Evolutionary conservation across 2,329 filamentous ascomycete species (phyloP), one percentile per base, ranked within the genome.

Genomic region (Aspergillus melleus): DNA sequence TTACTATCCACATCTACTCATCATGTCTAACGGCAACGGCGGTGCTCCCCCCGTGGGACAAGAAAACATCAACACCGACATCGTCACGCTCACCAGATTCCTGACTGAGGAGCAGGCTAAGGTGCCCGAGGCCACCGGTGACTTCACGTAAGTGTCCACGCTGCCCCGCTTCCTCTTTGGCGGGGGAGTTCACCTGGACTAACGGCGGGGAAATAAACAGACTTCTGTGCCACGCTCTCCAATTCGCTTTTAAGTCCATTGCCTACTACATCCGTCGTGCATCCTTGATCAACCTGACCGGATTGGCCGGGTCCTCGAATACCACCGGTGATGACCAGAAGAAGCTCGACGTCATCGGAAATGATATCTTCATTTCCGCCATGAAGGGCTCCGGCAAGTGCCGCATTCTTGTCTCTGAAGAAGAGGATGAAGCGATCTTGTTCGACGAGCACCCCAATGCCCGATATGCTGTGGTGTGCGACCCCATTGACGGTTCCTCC

Each of bases 191-290:
- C 36, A 8, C 36, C 36, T n/a, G 39, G 26, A 39, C 36, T 52
- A 32, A 55, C 30, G 9, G 20, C 24, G 30, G 32, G 30, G 10
- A 12, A 44, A 20, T 29, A 10, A 2, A 30, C 71, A 97, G 93
- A 71, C 86, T 99, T 55, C 87, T 99, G 61, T 97, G 92, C 84
- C 95, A 99, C 77, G 93, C 95, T 61, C 90, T 99, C 61, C 95
- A 98, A 79, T 99, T 98, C 84, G 94, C 95, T 66, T 99, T 99
- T 89, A 99, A 99, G 84, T 96, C 92, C 67, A 99, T 99, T 78
- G 92, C 95, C 70, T 96, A 98, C 85, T 99, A 97, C 84, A 99
- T 99, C 79, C 93, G 94, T 72, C 90, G 95, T 77, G 92, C 94
- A 39, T 94, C 92, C 24, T 83, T 99, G 66, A 94, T 98, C 81